These are phyloP conservation scores for Dactylorhiza incarnata DNA, from an alignment of 106 monocot genomes.

Conservation along the genomic window DNA sequence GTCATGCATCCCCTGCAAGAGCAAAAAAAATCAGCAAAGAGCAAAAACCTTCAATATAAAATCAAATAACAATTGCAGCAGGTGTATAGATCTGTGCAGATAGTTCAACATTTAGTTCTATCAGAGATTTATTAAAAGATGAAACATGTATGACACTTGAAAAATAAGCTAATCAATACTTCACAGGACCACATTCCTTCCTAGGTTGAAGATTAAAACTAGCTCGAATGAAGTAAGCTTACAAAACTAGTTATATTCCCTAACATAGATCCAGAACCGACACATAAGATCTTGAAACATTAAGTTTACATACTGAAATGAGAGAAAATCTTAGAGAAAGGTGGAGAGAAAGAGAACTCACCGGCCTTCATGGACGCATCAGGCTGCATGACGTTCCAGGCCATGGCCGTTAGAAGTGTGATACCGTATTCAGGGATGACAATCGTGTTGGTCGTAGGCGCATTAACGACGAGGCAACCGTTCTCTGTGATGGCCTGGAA, in stretches of 20 bases:
- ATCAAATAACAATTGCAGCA: neutral
- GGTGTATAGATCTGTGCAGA: neutral
- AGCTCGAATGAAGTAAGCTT: neutral
- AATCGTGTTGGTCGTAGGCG: conserved; percentile 82
- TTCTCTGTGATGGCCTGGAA: conserved; percentile 87
- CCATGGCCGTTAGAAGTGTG: conserved; percentile 79
- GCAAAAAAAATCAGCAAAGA: no score
- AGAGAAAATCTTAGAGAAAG: neutral
- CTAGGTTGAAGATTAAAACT: neutral
- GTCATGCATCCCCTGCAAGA: neutral
- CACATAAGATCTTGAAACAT: neutral
- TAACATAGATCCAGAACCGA: neutral
- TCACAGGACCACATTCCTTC: neutral
- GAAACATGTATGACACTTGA: neutral
- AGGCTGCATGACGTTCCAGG: conserved; percentile 75
- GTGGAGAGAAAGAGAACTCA: conserved; percentile 15
- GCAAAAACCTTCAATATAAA: no score
- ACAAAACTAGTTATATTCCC: neutral
- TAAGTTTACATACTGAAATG: neutral
- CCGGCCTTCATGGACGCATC: conserved; percentile 87
- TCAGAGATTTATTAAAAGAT: neutral
- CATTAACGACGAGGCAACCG: conserved; percentile 95
- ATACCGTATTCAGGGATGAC: conserved; percentile 92
- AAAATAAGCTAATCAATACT: neutral
- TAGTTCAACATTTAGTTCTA: neutral